Evolutionary conservation across 1,284 basidiomycete genomes (phyloP), one percentile per base, ranked within the genome.

Genomic region (Taiwanofungus camphoratus): DNA sequence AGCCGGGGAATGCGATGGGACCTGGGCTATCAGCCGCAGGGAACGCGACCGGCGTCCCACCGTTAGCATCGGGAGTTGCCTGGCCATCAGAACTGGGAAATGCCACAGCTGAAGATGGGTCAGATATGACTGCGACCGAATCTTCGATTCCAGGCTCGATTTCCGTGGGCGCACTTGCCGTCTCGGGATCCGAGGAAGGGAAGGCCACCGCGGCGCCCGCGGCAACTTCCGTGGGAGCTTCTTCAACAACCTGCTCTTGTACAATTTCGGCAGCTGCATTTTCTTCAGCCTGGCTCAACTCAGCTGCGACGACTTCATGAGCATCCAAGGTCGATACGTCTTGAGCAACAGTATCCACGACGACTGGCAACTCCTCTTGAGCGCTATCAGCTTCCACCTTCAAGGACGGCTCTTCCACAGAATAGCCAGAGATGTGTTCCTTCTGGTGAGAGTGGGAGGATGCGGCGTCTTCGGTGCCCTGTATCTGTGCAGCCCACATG

Each of bases 401-500:
- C 9, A 51, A 42, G 8, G 56, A 43, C 22, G 51, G 47, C 29
- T 57, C 48, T 15, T 56, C 54, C 36, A 56, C 45, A 69, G 39
- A 64, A 62, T 76, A 73, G 33, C 69, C 70, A 36, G 64, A 58
- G 26, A 66, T 50, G 39, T 68, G 70, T 49, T 71, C 69, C 60
- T 52, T 56, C 46, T 55, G 53, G 24, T 64, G 48, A 49, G 65
- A 52, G 46, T 54, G 53, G 20, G 63, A 48, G 49, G 65, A 52
- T 6, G 54, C 50, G 15, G 54, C 60, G 26, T 71, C 75, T 36
- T 79, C 80, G 12, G 63, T 71, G n/a, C 76, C 68, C 24, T 76
- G 77, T 24, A 84, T 69, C 56, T 90, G 84, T 57, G 87, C 79
- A 0, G 81, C 77, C 88, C 88, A 92, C 82, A 92, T 83, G 1